Base-by-base conservation (phyloP, 306 rosid species). In the Inga leiocalycina region DNA sequence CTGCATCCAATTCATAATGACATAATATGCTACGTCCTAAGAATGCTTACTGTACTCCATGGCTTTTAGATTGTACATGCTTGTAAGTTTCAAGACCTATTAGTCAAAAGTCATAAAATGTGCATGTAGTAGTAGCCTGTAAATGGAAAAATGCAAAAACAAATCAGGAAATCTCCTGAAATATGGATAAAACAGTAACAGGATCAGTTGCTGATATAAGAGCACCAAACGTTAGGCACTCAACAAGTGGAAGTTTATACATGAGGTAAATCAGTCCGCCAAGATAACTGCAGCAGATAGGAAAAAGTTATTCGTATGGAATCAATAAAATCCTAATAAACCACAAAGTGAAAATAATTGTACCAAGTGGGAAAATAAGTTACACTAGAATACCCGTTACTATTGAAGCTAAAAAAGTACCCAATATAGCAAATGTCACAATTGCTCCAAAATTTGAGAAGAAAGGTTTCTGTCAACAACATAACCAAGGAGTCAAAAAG, bases 171-270 rank as follows among this genome's bases (percentile, higher is more conserved):
- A 71, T 82, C 81, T 92, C 99, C 97, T 96, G 99, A 87, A 96
- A 96, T 86, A 96, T 94, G 89, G 99, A 94, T 82, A 96, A 82
- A 62, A 96, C 99, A 35, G 99, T 96, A 80, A 96, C 99, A 10
- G 99, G 98, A 86, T 96, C 99, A 0, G 99, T 96, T 51, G 99
- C 99, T 39, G 98, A 96, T 88, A 96, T 96, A 81, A 96, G 97
- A 84, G 99, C 93, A 71, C 99, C 99, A 80, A 96, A 96, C 99
- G 94, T 96, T 81, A 96, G 88, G 89, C 99, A 94, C 85, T 96
- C 99, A 39, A 94, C 98, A 24, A 96, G 91, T 17, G 99, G 97
- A 76, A 96, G 97, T 85, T 84, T 92, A 86, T 94, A 96, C 95
- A 94, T 96, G 87, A 96, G 93, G 88, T 74, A 94, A 59, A 80